Conservation (phyloP, 2,329 filamentous ascomycete genomes). For the Huntiella savannae region DNA sequence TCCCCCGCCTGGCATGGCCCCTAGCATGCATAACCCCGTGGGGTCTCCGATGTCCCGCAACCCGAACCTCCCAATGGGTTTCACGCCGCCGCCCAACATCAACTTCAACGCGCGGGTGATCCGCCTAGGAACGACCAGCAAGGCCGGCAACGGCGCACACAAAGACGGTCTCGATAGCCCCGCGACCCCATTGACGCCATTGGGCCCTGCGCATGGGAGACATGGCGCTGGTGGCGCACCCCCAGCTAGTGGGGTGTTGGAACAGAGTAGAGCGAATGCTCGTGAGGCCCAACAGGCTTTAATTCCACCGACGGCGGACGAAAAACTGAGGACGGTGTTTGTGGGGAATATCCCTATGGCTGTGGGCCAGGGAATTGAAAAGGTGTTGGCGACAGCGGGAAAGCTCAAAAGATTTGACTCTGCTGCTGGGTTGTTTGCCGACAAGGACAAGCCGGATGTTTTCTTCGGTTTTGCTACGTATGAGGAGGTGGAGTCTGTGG, state of each 20-base stretch:
- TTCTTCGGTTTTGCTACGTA: slow-evolving; percentile 93
- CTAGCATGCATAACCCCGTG: slow-evolving; percentile 59
- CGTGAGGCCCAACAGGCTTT: slow-evolving; percentile 53
- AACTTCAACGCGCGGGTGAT: slow-evolving; percentile 97
- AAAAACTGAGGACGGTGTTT: slow-evolving; percentile 81
- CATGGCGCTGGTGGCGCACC: neutral
- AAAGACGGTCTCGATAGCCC: slow-evolving; percentile 27
- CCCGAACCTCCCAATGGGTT: slow-evolving; percentile 61
- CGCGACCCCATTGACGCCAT: neutral
- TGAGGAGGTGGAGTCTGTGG: slow-evolving; percentile 75
- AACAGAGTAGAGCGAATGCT: slow-evolving; percentile 40
- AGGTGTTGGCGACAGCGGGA: slow-evolving; percentile 58
- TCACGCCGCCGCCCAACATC: slow-evolving; percentile 86
- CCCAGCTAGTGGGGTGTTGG: slow-evolving; percentile 14
- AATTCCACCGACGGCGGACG: slow-evolving; percentile 69
- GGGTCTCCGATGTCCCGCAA: slow-evolving; percentile 60
- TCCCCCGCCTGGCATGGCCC: slow-evolving; percentile 61
- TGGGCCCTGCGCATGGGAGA: neutral
- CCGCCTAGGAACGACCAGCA: slow-evolving; percentile 64
- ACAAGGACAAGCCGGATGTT: slow-evolving; percentile 54
- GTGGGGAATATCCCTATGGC: slow-evolving; percentile 71
- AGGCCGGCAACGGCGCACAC: slow-evolving; percentile 27
- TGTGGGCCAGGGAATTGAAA: slow-evolving; percentile 59
- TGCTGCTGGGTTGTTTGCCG: slow-evolving; percentile 31
- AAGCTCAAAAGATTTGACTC: slow-evolving; percentile 71